Conservation (phyloP, 306 rosid genomes). For the Prunus mongolica region DNA sequence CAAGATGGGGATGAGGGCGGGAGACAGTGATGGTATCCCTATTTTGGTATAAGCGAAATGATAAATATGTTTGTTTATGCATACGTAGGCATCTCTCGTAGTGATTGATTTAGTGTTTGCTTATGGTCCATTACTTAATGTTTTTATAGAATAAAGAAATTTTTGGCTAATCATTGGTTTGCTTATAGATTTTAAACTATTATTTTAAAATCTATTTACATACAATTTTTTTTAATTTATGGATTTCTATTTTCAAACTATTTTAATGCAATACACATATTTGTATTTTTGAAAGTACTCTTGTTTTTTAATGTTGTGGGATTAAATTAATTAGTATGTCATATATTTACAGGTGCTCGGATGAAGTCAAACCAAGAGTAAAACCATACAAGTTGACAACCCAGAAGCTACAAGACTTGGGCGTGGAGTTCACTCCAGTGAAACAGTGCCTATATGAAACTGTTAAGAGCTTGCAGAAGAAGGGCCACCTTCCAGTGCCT, state of each 20-base stretch:
- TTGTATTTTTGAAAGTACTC: neutral
- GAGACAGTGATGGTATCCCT: too few species aligned
- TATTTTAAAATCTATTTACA: too few species aligned
- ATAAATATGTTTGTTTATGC: neutral
- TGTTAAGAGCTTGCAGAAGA: slow-evolving; percentile 77
- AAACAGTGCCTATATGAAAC: slow-evolving; percentile 77
- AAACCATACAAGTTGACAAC: slow-evolving; percentile 67
- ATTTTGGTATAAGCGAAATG: too few species aligned
- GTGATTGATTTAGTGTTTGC: neutral
- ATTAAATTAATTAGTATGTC: neutral
- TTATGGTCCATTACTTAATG: too few species aligned
- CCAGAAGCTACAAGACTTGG: slow-evolving; percentile 66
- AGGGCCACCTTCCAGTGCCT: slow-evolving; percentile 64
- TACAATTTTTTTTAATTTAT: too few species aligned
- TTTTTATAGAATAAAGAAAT: neutral
- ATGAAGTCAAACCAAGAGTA: slow-evolving; percentile 68
- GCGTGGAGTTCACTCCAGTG: slow-evolving; percentile 69
- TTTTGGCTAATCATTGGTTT: neutral
- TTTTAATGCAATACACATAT: too few species aligned
- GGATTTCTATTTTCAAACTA: too few species aligned
- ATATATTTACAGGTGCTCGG: slow-evolving; percentile 57
- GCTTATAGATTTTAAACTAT: neutral
- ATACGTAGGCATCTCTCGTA: neutral
- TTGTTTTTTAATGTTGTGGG: neutral
- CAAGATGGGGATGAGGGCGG: too few species aligned